Percentiles rank a stretch among this genome's conserved stretches.
Evolutionary conservation across 2,329 filamentous ascomycete genomes (phyloP).

Genomic region (Xylaria polymorpha): DNA sequence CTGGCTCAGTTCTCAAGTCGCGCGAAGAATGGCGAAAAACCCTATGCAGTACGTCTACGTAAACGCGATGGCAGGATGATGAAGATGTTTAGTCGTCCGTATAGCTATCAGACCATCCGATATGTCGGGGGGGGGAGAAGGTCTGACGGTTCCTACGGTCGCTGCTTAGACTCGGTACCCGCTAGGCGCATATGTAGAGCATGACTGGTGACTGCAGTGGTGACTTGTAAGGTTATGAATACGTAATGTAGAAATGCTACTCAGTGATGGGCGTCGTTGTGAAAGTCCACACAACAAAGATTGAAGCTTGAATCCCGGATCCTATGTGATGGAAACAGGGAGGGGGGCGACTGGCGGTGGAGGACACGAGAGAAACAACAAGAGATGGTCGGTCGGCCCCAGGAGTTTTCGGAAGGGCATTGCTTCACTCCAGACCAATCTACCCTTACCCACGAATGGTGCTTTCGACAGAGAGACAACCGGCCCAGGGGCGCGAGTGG

Average conservation of each 20-base stretch:
- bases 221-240: neutral
- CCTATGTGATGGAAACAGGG: slow-evolving; percentile 17
- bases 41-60: neutral
- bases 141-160: slow-evolving; percentile 4
- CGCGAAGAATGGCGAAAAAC: neutral
- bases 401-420: slow-evolving; percentile 49
- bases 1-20: neutral
- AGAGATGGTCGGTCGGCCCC: slow-evolving; percentile 48
- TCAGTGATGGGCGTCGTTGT: neutral
- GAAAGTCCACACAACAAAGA: neutral
- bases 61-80: neutral
- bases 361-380: slow-evolving; percentile 49
- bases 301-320: slow-evolving; percentile 3
- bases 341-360: slow-evolving; percentile 46
- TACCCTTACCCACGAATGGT: slow-evolving; percentile 48
- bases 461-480: slow-evolving; percentile 46
- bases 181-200: slow-evolving; percentile 30
- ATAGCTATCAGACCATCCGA: too few species aligned
- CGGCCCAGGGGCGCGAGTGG: slow-evolving; percentile 44
- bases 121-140: neutral
- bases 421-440: slow-evolving; percentile 43
- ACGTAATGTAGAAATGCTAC: neutral
- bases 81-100: neutral
- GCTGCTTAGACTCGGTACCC: slow-evolving; percentile 24
- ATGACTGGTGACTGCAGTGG: slow-evolving; percentile 3